A percentile compares a stretch with the other conserved stretches of the same genome.
These are phyloP conservation scores for Hemileia vastatrix DNA, from an alignment of 1,284 basidiomycete species.

Conservation along the genomic window DNA sequence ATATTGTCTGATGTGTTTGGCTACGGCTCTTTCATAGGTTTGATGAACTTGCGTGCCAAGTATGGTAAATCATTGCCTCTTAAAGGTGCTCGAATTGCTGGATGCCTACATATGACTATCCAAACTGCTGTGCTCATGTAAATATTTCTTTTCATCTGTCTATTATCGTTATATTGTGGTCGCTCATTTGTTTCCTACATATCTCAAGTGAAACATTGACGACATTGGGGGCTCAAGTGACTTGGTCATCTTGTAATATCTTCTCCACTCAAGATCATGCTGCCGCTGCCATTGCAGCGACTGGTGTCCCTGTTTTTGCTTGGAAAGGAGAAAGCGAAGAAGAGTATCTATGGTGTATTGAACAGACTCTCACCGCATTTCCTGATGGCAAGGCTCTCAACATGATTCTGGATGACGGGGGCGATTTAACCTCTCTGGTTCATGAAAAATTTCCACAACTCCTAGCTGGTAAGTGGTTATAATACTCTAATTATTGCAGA, in stretches of 20 bases:
- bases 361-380: slow-evolving; percentile 76
- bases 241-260: slow-evolving; percentile 99
- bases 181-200: too few species aligned
- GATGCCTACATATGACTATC: slow-evolving; percentile 97
- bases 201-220: slow-evolving; percentile 91
- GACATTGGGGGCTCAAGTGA: slow-evolving; percentile 89
- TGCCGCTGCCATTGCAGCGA: slow-evolving; percentile 93
- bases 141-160: too few species aligned
- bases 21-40: slow-evolving; percentile 27
- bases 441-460: slow-evolving; percentile 93
- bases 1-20: background rate
- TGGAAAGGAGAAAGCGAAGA: slow-evolving; percentile 99
- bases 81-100: slow-evolving; percentile 90
- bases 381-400: slow-evolving; percentile 69
- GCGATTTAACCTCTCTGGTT: slow-evolving; percentile 88
- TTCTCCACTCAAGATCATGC: slow-evolving; percentile 99
- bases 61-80: slow-evolving; percentile 73
- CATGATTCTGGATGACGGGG: slow-evolving; percentile 99
- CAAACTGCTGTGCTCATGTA: slow-evolving; percentile 56
- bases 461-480: slow-evolving; percentile 61
- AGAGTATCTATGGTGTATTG: slow-evolving; percentile 97
- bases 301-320: slow-evolving; percentile 94
- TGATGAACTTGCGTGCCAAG: slow-evolving; percentile 49
- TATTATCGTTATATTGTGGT: too few species aligned
- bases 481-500: background rate